Base-by-base conservation (phyloP, 805 yeast genomes). In the Zygoascus bituminiphila region DNA sequence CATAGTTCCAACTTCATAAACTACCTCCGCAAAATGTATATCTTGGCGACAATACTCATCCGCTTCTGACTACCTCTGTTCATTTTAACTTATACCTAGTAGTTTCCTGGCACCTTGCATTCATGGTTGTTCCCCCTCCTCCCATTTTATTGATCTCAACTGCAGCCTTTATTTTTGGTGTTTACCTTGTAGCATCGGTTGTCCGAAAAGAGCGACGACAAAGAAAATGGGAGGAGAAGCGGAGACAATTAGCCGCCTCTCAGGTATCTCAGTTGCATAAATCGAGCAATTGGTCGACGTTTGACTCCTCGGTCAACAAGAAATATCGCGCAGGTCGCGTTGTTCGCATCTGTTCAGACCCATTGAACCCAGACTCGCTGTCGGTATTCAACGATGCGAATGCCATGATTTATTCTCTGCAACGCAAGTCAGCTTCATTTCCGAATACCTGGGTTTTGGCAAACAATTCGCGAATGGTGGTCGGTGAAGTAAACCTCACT, bases 311-410 rank as follows among this genome's bases (percentile, higher is more conserved):
- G 21, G 22, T 10, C 5, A 19, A 19, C 14, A 36, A 15, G 9
- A 15, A 19, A 19, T n/a, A 36, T 9, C 33, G 20, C 5, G 22
- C 9, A 15, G 15, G 14, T 14, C 14, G 35, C 10, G 35, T n/a
- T 24, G 22, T 41, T 2, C 33, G 44, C 17, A 25, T 41, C n/a
- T 26, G 44, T 25, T 41, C 44, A 7, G 44, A 41, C n/a, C 44
- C 44, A 9, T 15, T 41, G 4, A 25, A 41, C 25, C 25, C 31
- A 5, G 44, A 24, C 20, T 17, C 26, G n/a, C 15, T 41, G 7
- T 12, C 36, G 4, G 35, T 41, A 14, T 41, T 41, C 33, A 22
- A 41, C 44, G 26, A 25, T 12, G 6, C 2, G 12, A 6, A 41
- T 17, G 14, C 14, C 25, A 6, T 41, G 26, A 25, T 41, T n/a